A percentile compares a stretch with the other conserved stretches of the same genome.
These are phyloP conservation scores for Aspergillus amoenus DNA, from an alignment of 2,329 filamentous ascomycete genomes.

Conservation along the genomic window DNA sequence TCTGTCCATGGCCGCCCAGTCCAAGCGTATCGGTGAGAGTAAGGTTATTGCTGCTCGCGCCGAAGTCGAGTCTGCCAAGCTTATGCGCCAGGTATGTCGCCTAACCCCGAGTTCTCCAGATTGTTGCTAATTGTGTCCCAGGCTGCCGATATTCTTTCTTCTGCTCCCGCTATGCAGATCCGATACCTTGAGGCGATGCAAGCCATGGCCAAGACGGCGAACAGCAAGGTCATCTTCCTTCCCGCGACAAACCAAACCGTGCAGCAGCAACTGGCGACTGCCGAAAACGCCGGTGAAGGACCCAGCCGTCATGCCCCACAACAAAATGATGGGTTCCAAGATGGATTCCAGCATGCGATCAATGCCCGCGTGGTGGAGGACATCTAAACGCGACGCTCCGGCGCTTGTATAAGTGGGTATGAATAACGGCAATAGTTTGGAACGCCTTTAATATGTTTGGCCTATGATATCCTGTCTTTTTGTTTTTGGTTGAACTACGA, in stretches of 20 bases:
- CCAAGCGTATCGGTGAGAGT: constrained; percentile 96
- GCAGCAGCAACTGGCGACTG: constrained; percentile 50
- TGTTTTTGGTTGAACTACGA: constrained; percentile 26
- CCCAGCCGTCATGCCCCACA: constrained; percentile 49
- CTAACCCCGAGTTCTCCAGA: not conserved
- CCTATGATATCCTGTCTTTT: constrained; percentile 5
- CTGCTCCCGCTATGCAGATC: constrained; percentile 96
- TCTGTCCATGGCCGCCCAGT: constrained; percentile 96
- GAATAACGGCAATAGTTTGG: constrained; percentile 7
- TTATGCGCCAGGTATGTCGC: constrained; percentile 62
- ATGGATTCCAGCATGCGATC: constrained; percentile 76
- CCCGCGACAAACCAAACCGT: constrained; percentile 63
- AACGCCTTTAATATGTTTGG: constrained; percentile 17
- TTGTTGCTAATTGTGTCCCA: constrained; percentile 16
- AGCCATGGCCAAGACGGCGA: constrained; percentile 92
- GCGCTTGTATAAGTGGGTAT: not conserved
- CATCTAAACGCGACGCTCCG: constrained; percentile 57
- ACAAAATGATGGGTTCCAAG: constrained; percentile 65
- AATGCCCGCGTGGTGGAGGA: constrained; percentile 82
- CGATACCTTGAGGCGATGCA: constrained; percentile 98
- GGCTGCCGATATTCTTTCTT: constrained; percentile 88
- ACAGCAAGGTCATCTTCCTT: constrained; percentile 83
- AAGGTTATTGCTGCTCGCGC: constrained; percentile 98
- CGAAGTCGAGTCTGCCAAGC: constrained; percentile 92
- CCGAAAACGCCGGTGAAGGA: constrained; percentile 56